Conservation (phyloP, 2,329 filamentous ascomycete species). For the Ophiocordyceps unilateralis region DNA sequence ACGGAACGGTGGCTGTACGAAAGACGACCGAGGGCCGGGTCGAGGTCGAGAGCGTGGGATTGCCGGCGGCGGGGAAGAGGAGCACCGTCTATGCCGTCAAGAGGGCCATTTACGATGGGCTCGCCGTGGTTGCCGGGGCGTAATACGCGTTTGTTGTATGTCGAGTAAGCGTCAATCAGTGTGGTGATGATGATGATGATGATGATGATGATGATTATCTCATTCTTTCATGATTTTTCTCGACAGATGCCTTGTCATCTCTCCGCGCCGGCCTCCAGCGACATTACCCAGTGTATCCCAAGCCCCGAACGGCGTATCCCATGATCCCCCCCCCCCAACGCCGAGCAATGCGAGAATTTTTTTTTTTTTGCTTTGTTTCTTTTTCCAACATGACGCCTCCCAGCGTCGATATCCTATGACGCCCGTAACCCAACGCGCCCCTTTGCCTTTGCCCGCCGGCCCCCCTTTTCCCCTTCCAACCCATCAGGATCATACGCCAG, state of each 20-base stretch:
- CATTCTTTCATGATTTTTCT: too few species aligned
- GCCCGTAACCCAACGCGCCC: background rate
- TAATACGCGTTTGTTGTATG: slow-evolving; percentile 14
- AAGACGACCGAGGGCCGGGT: slow-evolving; percentile 79
- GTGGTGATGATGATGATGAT: background rate
- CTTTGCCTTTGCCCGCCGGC: too few species aligned
- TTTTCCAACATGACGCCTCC: too few species aligned
- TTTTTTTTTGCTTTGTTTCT: too few species aligned
- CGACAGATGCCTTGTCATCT: too few species aligned
- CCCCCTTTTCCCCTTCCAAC: too few species aligned
- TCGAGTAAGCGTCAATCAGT: too few species aligned
- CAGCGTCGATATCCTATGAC: background rate
- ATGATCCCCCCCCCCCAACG: slow-evolving; percentile 9
- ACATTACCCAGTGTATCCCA: too few species aligned
- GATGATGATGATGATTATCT: background rate
- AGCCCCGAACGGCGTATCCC: too few species aligned
- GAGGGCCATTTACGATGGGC: slow-evolving; percentile 78
- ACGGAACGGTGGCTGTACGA: slow-evolving; percentile 71
- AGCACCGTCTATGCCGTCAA: slow-evolving; percentile 77
- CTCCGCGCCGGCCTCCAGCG: too few species aligned
- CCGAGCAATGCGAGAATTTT: slow-evolving; percentile 15
- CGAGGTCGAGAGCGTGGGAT: slow-evolving; percentile 64
- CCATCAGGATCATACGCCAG: background rate
- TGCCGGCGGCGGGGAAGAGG: slow-evolving; percentile 18
- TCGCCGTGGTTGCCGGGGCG: slow-evolving; percentile 74